Percentiles rank a stretch among this genome's conserved stretches.
Evolutionary conservation across 345 rosid genomes (phyloP).

Genomic region (Lepidium africanum): DNA sequence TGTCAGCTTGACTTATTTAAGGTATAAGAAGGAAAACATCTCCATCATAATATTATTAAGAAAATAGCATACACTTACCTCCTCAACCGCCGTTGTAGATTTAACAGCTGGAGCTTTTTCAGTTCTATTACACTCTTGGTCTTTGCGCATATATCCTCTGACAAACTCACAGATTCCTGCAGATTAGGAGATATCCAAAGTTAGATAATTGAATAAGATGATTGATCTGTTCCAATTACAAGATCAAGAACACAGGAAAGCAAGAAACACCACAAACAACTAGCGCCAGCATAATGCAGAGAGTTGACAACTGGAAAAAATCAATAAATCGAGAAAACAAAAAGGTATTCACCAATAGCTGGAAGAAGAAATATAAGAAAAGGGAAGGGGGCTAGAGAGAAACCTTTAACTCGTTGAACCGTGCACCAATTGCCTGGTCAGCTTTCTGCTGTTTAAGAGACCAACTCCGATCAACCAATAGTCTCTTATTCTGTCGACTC

Average conservation of each 20-base stretch:
- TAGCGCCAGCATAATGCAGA: not conserved
- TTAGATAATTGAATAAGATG: not conserved
- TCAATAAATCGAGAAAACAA: not conserved
- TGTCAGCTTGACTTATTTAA: not conserved
- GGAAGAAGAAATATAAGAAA: not conserved
- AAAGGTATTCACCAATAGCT: not conserved
- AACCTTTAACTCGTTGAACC: constrained; percentile 74
- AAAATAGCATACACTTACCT: constrained; percentile 36
- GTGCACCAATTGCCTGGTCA: constrained; percentile 47
- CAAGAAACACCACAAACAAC: not conserved
- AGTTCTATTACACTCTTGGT: constrained; percentile 90
- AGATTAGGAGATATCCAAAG: not conserved
- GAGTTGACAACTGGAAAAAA: not conserved
- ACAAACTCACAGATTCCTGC: constrained; percentile 73
- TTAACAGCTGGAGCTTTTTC: constrained; percentile 82
- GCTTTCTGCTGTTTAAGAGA: constrained; percentile 55
- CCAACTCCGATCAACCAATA: constrained; percentile 50
- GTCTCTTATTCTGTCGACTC: constrained; percentile 57
- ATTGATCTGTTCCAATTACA: not conserved
- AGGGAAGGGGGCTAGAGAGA: not conserved
- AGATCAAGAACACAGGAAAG: not conserved
- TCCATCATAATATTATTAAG: not conserved
- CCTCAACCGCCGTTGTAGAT: constrained; percentile 69
- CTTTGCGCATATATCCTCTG: constrained; percentile 79
- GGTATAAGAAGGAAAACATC: not conserved